Evolutionary conservation across 257 asterid species (phyloP).

Genomic region (Solanum medicagineum): DNA sequence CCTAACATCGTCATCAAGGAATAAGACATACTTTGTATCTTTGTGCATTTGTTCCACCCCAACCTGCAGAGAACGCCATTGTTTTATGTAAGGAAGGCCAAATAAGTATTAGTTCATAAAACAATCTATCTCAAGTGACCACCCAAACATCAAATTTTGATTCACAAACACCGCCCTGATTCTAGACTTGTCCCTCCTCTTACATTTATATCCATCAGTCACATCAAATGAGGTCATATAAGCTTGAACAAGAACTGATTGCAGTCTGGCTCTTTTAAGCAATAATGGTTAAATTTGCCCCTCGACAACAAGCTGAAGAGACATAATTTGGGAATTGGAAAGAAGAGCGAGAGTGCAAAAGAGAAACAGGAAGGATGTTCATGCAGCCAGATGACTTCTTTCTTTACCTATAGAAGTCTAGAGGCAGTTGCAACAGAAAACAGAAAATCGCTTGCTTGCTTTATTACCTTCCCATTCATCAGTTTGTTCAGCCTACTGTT

Average conservation of each 20-base stretch:
- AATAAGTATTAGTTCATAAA: not conserved
- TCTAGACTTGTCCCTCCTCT: not conserved
- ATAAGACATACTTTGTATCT: conserved; percentile 81
- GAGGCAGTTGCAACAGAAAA: not conserved
- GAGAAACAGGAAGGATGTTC: not conserved
- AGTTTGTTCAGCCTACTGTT: not conserved
- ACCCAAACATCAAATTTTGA: not conserved
- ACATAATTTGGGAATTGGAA: not conserved
- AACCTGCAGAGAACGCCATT: conserved; percentile 30
- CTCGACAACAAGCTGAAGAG: not conserved
- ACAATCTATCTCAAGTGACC: not conserved
- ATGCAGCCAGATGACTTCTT: not conserved
- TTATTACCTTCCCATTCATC: not conserved
- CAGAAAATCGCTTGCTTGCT: not conserved
- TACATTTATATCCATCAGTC: not conserved
- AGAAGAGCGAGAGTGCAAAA: not conserved
- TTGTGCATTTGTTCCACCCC: conserved; percentile 95
- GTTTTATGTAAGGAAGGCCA: not conserved
- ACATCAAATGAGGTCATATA: not conserved
- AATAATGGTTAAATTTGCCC: not conserved
- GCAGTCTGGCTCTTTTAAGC: not conserved
- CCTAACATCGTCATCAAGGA: conserved; percentile 96
- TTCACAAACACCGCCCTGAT: not conserved
- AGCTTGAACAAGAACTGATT: not conserved
- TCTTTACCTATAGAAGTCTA: not conserved